Evolutionary conservation across 2,329 filamentous ascomycete species (phyloP).

Genomic region (Coniosporium tulheliwenetii): DNA sequence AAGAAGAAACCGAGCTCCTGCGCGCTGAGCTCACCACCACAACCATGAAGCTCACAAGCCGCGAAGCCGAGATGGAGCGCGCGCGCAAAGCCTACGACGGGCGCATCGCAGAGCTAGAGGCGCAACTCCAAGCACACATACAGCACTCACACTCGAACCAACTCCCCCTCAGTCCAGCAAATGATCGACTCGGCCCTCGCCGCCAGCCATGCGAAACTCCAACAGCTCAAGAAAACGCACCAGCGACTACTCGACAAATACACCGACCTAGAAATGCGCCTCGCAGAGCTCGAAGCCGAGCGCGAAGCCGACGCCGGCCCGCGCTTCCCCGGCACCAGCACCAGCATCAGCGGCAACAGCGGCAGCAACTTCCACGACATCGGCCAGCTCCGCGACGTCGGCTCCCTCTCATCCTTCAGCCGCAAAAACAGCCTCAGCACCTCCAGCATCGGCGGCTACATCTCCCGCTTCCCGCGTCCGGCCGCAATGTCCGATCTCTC

Average conservation of each 20-base stretch:
- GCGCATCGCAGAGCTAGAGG: slow-evolving; percentile 31
- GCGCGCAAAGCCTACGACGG: slow-evolving; percentile 30
- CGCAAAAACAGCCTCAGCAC: not conserved
- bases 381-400: not conserved
- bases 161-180: slow-evolving; percentile 24
- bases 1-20: slow-evolving; percentile 42
- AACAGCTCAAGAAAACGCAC: slow-evolving; percentile 36
- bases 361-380: slow-evolving; percentile 3
- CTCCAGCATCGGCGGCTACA: not conserved
- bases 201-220: slow-evolving; percentile 29
- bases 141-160: slow-evolving; percentile 12
- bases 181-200: slow-evolving; percentile 33
- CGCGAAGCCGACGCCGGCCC: slow-evolving; percentile 6
- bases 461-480: slow-evolving; percentile 6
- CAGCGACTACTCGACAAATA: slow-evolving; percentile 33
- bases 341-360: slow-evolving; percentile 1
- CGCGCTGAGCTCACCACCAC: slow-evolving; percentile 44
- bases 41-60: slow-evolving; percentile 38
- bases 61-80: slow-evolving; percentile 34
- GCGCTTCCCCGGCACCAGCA: not conserved
- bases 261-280: slow-evolving; percentile 32
- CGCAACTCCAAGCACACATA: slow-evolving; percentile 12
- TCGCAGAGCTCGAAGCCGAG: slow-evolving; percentile 20
- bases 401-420: not conserved
- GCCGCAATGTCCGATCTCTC: slow-evolving; percentile 8